A percentile compares a stretch with the other conserved stretches of the same genome.
Evolutionary conservation across 2,329 filamentous ascomycete genomes (phyloP).

Genomic region (Cordyceps farinosa): DNA sequence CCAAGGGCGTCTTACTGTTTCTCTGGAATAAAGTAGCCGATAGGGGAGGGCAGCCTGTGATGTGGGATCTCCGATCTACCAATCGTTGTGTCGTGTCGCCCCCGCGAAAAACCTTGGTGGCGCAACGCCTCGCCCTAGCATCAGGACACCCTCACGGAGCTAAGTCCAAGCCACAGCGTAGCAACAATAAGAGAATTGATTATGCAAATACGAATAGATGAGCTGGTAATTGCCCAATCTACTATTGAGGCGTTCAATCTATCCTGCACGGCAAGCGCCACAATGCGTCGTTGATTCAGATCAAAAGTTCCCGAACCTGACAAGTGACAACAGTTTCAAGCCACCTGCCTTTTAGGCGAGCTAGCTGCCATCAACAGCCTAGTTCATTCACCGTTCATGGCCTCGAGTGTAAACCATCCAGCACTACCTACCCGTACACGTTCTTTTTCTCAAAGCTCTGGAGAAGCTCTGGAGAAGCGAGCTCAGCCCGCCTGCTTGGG

Average conservation of each 20-base stretch:
- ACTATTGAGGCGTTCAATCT: not conserved
- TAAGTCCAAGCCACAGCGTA: too few relatives aligned
- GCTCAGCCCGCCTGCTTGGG: not conserved
- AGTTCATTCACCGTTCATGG: too few relatives aligned
- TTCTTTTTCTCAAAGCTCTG: not conserved
- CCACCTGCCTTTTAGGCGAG: not conserved
- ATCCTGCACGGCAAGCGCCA: not conserved
- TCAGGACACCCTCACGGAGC: too few relatives aligned
- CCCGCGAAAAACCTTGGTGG: not conserved
- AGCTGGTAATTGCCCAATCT: not conserved
- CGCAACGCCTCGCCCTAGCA: too few relatives aligned
- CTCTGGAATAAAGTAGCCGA: not conserved
- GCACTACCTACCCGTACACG: not conserved
- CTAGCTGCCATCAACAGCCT: not conserved
- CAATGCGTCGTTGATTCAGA: not conserved
- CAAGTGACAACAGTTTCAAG: not conserved
- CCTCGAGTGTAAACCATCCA: not conserved
- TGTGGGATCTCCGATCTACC: not conserved
- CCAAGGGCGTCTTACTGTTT: not conserved
- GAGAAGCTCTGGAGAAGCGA: not conserved
- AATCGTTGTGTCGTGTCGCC: not conserved
- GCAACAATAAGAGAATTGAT: not conserved
- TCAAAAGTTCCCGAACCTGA: not conserved
- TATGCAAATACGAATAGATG: not conserved
- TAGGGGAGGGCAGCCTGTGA: not conserved